phyloP scores from a whole-genome alignment of 305 asterid genomes.

The Caryopteris hybrid region DNA sequence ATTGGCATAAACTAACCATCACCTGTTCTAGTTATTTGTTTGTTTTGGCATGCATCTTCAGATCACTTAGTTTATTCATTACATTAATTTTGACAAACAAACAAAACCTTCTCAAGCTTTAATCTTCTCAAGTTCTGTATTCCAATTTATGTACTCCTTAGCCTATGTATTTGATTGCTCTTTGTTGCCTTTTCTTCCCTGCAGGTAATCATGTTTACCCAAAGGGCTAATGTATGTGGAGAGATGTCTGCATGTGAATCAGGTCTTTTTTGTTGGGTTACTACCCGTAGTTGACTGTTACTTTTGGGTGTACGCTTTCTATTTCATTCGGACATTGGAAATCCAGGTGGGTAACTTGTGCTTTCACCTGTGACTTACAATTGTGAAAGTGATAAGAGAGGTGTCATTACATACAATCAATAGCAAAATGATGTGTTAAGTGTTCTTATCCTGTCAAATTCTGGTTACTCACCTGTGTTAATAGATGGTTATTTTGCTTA shows the following conservation, averaged over 20 bases:
- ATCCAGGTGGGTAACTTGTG: constrained; percentile 19
- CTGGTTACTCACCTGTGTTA: neutral
- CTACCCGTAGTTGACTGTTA: constrained; percentile 19
- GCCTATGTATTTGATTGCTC: too few relatives aligned
- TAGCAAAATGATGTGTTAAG: constrained; percentile 18
- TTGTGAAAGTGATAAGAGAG: constrained; percentile 19
- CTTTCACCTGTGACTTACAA: constrained; percentile 17
- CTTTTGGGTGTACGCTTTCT: constrained; percentile 11
- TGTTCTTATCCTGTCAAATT: constrained; percentile 3
- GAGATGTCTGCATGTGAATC: constrained; percentile 18
- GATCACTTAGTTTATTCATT: too few relatives aligned
- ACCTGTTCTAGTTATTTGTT: too few relatives aligned
- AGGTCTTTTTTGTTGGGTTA: constrained; percentile 25
- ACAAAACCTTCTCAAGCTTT: too few relatives aligned
- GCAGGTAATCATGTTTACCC: constrained; percentile 28
- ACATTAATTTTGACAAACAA: neutral
- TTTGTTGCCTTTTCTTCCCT: neutral
- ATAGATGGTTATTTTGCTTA: neutral
- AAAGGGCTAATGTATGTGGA: constrained; percentile 6
- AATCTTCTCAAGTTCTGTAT: too few relatives aligned
- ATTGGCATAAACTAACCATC: too few relatives aligned
- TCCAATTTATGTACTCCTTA: too few relatives aligned
- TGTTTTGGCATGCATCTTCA: too few relatives aligned
- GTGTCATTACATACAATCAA: constrained; percentile 5
- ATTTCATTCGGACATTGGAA: constrained; percentile 13